These are phyloP conservation scores for Pyricularia grisea DNA, from an alignment of 2,329 filamentous ascomycete species.

Conservation along the genomic window DNA sequence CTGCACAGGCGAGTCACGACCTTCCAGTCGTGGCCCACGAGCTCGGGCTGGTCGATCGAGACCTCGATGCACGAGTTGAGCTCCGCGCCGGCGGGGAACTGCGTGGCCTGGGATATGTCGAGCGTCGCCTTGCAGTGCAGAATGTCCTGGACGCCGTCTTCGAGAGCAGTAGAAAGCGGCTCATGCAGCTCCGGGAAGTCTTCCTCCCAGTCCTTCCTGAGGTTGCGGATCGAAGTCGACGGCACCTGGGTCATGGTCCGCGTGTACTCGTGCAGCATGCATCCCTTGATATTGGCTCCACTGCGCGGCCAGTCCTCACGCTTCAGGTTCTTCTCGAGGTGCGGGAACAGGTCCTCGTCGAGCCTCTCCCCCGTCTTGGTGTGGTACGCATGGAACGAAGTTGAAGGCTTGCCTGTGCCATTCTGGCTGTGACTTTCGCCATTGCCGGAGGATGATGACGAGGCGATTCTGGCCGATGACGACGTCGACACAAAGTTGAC, in stretches of 20 bases:
- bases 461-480: conserved; percentile 14
- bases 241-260: conserved; percentile 43
- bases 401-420: background rate
- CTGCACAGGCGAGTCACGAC: conserved; percentile 49
- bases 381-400: conserved; percentile 24
- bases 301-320: conserved; percentile 36
- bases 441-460: background rate
- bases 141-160: conserved; percentile 43
- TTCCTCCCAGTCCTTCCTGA: conserved; percentile 46
- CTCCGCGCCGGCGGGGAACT: conserved; percentile 50
- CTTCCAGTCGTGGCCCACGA: conserved; percentile 50
- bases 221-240: conserved; percentile 43
- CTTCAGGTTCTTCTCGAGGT: conserved; percentile 44
- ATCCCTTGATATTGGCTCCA: conserved; percentile 32
- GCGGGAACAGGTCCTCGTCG: conserved; percentile 41
- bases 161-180: conserved; percentile 35
- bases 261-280: conserved; percentile 50
- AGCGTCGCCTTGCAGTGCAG: conserved; percentile 55
- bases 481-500: conserved; percentile 39
- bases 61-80: conserved; percentile 51
- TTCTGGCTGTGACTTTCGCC: conserved; percentile 5
- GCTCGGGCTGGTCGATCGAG: conserved; percentile 40
- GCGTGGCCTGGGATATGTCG: conserved; percentile 45
- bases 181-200: conserved; percentile 47
- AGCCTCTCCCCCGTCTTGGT: conserved; percentile 29